Base-by-base conservation (phyloP, 441 rosid genomes). In the Daphne laureola region DNA sequence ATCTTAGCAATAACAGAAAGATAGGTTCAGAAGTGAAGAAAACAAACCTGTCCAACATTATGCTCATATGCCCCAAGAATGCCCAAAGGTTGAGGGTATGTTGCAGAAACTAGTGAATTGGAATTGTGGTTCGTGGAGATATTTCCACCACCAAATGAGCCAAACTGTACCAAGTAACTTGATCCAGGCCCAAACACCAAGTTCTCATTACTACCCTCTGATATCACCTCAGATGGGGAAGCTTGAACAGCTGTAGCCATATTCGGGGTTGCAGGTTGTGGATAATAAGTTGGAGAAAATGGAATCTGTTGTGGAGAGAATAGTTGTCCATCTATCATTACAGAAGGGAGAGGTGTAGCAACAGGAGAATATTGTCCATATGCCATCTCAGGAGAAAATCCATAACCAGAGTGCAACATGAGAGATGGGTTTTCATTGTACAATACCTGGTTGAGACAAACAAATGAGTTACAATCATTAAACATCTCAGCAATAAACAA, bases 21-120 rank as follows among this genome's bases (percentile, higher is more conserved):
- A 46, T 2, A 27, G n/a, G 25, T 43, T 46, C 14, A 23, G 35
- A 18, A 54, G 54, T 5, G 26, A 42, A 54, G 55, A 43, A 40
- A 55, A 63, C 57, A 5, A 55, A 83, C 94, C 94, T 83, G 90
- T 43, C 76, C 78, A 54, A 66, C 54, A 56, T 64, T 77, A 31
- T 78, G 90, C 63, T 86, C 90, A 31, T 83, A 81, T 18, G 90
- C 65, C 58, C 94, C 90, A 71, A 83, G 85, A 57, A 86, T 86
- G 65, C 90, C 90, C 81, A 77, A 67, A 15, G 81, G 74, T 61
- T 77, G 94, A 65, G 87, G 79, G 73, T 86, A 86, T 42, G 71
- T 68, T 17, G 74, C 49, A 56, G 87, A 71, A 41, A 76, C 27
- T 51, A 75, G 58, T 57, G 82, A 57, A 70, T 59, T 63, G 49